Conservation (phyloP, 345 rosid genomes). For the Citrus australasica region DNA sequence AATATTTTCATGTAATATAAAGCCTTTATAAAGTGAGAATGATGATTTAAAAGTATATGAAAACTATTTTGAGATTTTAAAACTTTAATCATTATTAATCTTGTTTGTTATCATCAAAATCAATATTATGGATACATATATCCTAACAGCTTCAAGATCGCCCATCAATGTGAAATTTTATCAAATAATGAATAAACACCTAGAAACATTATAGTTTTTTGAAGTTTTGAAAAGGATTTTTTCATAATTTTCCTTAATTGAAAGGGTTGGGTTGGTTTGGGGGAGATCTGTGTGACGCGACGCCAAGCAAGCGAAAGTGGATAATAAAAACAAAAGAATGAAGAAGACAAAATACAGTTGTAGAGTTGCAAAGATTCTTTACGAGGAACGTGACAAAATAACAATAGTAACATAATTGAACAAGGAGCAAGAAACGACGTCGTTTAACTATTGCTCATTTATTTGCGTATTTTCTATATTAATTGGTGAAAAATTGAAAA, state of each 20-base stretch:
- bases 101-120: no score
- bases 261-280: background rate
- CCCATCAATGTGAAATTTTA: background rate
- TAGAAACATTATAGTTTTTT: no score
- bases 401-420: background rate
- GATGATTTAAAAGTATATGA: no score
- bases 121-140: no score
- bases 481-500: background rate
- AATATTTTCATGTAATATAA: no score
- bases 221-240: no score
- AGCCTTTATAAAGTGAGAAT: no score
- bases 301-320: background rate
- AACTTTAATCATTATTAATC: no score
- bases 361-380: background rate
- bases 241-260: background rate
- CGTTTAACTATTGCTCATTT: background rate
- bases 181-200: background rate
- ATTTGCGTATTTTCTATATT: background rate
- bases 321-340: background rate
- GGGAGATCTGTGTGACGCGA: background rate
- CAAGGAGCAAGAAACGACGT: background rate
- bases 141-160: constrained; percentile 1
- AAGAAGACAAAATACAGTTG: background rate
- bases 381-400: background rate
- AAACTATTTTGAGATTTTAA: no score